Evolutionary conservation across 495 filamentous ascomycete genomes (phyloP).

Genomic region (Parathielavia appendiculata): DNA sequence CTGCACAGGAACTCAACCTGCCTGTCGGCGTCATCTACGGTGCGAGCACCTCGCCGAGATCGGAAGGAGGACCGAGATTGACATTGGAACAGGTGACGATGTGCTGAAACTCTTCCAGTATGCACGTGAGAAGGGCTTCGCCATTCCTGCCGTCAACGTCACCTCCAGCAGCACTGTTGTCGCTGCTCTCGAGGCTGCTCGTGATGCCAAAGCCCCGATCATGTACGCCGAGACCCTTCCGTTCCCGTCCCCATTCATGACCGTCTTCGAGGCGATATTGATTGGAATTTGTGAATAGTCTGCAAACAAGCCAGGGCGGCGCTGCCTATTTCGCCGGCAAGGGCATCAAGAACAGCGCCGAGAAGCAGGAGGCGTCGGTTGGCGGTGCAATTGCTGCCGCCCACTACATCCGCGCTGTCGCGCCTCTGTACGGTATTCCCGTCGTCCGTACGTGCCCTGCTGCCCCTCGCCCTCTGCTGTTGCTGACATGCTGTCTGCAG

Average conservation of each 20-base stretch:
- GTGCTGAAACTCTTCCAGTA: constrained; percentile 81
- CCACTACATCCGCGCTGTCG: constrained; percentile 87
- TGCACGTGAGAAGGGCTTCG: constrained; percentile 75
- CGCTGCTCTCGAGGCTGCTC: constrained; percentile 84
- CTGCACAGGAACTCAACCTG: constrained; percentile 21
- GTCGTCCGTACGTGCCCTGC: constrained; percentile 73
- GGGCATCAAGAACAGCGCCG: constrained; percentile 70
- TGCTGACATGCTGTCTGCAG: constrained; percentile 9
- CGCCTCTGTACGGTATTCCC: constrained; percentile 81
- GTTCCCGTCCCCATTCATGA: neutral
- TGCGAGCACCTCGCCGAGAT: constrained; percentile 11
- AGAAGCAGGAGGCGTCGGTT: constrained; percentile 80
- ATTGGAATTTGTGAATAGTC: constrained; percentile 6
- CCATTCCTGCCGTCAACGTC: constrained; percentile 82
- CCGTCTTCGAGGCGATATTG: constrained; percentile 1
- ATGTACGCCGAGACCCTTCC: constrained; percentile 37
- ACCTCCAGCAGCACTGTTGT: constrained; percentile 89
- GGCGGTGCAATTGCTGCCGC: constrained; percentile 81
- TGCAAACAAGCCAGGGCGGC: constrained; percentile 90
- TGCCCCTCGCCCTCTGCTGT: neutral
- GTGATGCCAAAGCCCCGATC: constrained; percentile 80
- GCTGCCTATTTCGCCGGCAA: constrained; percentile 93
- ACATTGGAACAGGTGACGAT: constrained; percentile 39
- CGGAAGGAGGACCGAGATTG: constrained; percentile 1
- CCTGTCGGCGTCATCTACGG: constrained; percentile 24